Conservation (phyloP, 2,329 filamentous ascomycete genomes). For the Hypoxylon sp. region DNA sequence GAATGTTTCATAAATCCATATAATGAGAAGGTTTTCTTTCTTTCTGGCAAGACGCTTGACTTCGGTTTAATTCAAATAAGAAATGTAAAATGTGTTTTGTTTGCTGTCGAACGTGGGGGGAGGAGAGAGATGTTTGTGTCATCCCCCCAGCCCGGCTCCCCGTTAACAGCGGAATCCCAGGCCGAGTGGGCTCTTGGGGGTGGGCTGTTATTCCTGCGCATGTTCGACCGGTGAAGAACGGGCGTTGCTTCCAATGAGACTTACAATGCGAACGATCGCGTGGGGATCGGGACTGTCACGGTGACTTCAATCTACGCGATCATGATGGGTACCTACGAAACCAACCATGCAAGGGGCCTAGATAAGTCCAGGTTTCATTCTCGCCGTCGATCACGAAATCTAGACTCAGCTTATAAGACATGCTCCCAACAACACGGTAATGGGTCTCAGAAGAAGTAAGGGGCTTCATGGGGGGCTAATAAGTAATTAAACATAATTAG, state of each 20-base stretch:
- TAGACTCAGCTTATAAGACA: background rate
- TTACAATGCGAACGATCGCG: conserved; percentile 2
- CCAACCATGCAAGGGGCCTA: background rate
- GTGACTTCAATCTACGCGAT: background rate
- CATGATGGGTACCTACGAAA: background rate
- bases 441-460: conserved; percentile 9
- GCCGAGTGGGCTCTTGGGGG: background rate
- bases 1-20: background rate
- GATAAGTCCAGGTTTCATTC: background rate
- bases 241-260: background rate
- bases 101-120: conserved; percentile 10
- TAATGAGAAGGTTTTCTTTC: background rate
- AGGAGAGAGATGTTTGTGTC: conserved; percentile 8
- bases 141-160: background rate
- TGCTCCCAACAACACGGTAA: background rate
- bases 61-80: conserved; percentile 10
- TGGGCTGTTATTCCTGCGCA: conserved; percentile 3
- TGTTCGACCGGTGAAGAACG: background rate
- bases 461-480: background rate
- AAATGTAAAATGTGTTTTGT: background rate
- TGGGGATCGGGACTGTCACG: background rate
- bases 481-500: background rate
- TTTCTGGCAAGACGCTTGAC: background rate
- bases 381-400: background rate
- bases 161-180: conserved; percentile 11